These are phyloP conservation scores for Zygosaccharomyces bailii DNA, from an alignment of 805 yeast genomes.

Conservation along the genomic window DNA sequence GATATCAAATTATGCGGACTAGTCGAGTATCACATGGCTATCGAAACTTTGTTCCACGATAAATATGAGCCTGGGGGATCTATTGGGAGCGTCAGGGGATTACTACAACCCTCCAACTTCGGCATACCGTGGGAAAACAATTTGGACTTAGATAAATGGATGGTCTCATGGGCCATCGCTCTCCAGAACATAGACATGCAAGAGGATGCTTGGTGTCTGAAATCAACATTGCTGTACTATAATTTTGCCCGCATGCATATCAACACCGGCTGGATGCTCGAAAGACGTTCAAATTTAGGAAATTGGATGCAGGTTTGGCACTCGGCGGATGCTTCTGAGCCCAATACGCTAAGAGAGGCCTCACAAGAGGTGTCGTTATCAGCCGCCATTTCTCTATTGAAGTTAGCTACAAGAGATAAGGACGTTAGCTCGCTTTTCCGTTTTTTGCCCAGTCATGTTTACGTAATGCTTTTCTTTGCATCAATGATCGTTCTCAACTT, in stretches of 20 bases:
- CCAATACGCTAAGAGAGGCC: slow-evolving; percentile 13
- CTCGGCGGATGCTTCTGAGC: slow-evolving; percentile 6
- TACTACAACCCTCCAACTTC: slow-evolving; percentile 53
- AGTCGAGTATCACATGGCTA: slow-evolving; percentile 66
- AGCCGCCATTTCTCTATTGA: slow-evolving; percentile 62
- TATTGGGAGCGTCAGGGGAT: slow-evolving; percentile 47
- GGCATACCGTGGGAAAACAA: slow-evolving; percentile 69
- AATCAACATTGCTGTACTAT: slow-evolving; percentile 64
- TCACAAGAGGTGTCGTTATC: slow-evolving; percentile 48
- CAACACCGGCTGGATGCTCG: slow-evolving; percentile 38
- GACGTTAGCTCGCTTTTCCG: slow-evolving; percentile 55
- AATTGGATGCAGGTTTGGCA: slow-evolving; percentile 15
- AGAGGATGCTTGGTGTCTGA: slow-evolving; percentile 59
- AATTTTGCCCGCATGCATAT: slow-evolving; percentile 75
- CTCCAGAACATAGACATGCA: slow-evolving; percentile 52
- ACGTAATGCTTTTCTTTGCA: slow-evolving; percentile 67
- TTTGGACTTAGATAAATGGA: slow-evolving; percentile 69
- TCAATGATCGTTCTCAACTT: slow-evolving; percentile 54
- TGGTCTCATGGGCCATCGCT: slow-evolving; percentile 75
- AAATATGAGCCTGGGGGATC: slow-evolving; percentile 23
- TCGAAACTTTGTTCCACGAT: slow-evolving; percentile 48
- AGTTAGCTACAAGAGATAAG: slow-evolving; percentile 53
- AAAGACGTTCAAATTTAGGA: slow-evolving; percentile 13
- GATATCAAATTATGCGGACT: slow-evolving; percentile 63
- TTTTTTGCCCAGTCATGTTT: slow-evolving; percentile 70